Conservation (phyloP, 768 basidiomycete species). For the Macrolepiota dolichaula region DNA sequence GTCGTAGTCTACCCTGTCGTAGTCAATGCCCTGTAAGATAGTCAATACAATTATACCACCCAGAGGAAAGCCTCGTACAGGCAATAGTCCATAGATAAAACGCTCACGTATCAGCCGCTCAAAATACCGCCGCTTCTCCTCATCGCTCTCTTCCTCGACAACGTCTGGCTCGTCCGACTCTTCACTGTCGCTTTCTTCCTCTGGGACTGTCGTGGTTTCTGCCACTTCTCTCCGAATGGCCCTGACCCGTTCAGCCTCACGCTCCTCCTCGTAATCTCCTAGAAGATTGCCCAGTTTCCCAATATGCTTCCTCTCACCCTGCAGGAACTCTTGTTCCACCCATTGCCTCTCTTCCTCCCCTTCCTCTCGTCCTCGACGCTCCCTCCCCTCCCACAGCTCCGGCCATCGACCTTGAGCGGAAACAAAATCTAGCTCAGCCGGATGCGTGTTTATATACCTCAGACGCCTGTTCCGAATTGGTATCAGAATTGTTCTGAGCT, state of each 20-base stretch:
- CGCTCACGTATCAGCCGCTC: conserved; percentile 61
- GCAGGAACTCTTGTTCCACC: conserved; percentile 61
- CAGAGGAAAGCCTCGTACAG: conserved; percentile 39
- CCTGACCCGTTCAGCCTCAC: conserved; percentile 62
- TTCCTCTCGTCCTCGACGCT: conserved; percentile 45
- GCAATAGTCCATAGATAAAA: conserved; percentile 74
- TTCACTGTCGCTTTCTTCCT: conserved; percentile 51
- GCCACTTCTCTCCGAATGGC: conserved; percentile 34
- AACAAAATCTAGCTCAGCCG: conserved; percentile 52
- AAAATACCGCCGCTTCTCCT: conserved; percentile 50
- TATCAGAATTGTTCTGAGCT: conserved; percentile 59
- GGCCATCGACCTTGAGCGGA: conserved; percentile 62
- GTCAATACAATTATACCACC: background rate
- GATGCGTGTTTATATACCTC: conserved; percentile 52
- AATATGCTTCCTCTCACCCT: conserved; percentile 53
- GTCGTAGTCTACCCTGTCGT: conserved; percentile 73
- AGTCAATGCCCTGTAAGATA: conserved; percentile 54
- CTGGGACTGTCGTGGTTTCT: conserved; percentile 52
- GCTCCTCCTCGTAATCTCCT: conserved; percentile 74
- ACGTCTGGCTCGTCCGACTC: conserved; percentile 14
- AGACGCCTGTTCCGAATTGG: conserved; percentile 72
- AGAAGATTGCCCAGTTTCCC: conserved; percentile 68
- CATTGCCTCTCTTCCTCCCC: conserved; percentile 67
- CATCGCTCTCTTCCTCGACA: conserved; percentile 39
- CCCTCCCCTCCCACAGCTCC: conserved; percentile 58